Percentiles rank a stretch among this genome's conserved stretches.
Evolutionary conservation across 164 flowering plant genomes (phyloP).

Genomic region (Dillenia turbinata): DNA sequence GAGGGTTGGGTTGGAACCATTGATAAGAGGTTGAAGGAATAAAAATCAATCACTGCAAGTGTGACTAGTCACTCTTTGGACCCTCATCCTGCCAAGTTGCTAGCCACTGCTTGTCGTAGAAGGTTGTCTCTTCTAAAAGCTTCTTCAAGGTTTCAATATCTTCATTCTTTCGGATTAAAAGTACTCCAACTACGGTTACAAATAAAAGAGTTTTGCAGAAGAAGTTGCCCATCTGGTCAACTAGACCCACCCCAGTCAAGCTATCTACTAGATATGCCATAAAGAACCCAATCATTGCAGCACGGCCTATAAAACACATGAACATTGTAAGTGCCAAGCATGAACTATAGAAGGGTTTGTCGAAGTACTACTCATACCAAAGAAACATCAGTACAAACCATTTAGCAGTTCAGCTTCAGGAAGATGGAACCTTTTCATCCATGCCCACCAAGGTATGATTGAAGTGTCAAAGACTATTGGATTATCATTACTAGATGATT

Average conservation of each 20-base stretch:
- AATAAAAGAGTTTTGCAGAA: slow-evolving; percentile 90
- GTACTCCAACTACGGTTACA: slow-evolving; percentile 80
- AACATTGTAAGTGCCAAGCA: slow-evolving; percentile 3
- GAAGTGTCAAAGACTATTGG: slow-evolving; percentile 91
- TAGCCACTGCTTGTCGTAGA: slow-evolving; percentile 99
- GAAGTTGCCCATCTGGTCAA: slow-evolving; percentile 97
- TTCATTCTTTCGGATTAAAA: slow-evolving; percentile 83
- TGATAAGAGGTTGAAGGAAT: neutral
- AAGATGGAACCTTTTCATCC: slow-evolving; percentile 93
- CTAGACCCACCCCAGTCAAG: slow-evolving; percentile 93
- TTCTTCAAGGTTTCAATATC: slow-evolving; percentile 80
- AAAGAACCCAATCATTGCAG: slow-evolving; percentile 98
- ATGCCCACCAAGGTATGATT: slow-evolving; percentile 98
- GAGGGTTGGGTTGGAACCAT: no score
- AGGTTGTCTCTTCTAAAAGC: slow-evolving; percentile 79
- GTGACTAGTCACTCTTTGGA: slow-evolving; percentile 31
- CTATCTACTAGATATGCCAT: slow-evolving; percentile 97
- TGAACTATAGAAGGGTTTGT: neutral
- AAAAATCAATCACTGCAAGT: slow-evolving; percentile 6
- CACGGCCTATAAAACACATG: slow-evolving; percentile 54
- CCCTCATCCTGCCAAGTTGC: slow-evolving; percentile 92
- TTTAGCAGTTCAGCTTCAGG: slow-evolving; percentile 96
- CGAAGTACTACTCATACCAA: slow-evolving; percentile 5
- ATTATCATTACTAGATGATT: slow-evolving; percentile 77
- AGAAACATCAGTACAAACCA: slow-evolving; percentile 43